A percentile compares a stretch with the other conserved stretches of the same genome.
These are phyloP conservation scores for Diophrys appendiculata DNA, from an alignment of 73 alveolate genomes.

Conservation along the genomic window DNA sequence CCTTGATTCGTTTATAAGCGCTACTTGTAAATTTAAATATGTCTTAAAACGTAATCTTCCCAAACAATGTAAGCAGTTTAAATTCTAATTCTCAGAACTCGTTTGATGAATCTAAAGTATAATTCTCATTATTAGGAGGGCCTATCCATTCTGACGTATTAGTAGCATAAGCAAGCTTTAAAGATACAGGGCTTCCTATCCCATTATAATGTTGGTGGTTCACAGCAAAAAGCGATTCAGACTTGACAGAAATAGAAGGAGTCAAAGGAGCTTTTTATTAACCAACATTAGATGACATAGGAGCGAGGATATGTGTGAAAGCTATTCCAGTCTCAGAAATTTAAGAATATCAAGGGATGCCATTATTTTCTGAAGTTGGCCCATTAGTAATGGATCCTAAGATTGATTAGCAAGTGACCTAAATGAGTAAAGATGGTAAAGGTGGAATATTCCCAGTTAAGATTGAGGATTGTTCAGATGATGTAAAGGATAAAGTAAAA, in stretches of 20 bases:
- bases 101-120: constrained; percentile 65
- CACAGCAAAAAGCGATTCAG: constrained; percentile 36
- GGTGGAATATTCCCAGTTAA: neutral
- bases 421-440: neutral
- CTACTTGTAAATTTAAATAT: too few relatives aligned
- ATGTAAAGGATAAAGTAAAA: too few relatives aligned
- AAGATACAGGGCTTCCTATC: too few relatives aligned
- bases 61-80: too few relatives aligned
- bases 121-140: constrained; percentile 54
- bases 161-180: constrained; percentile 66
- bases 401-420: constrained; percentile 30
- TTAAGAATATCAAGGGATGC: constrained; percentile 78
- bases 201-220: constrained; percentile 76
- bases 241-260: constrained; percentile 49
- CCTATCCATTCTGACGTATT: constrained; percentile 54
- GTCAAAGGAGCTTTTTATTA: constrained; percentile 67
- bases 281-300: constrained; percentile 74
- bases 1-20: too few relatives aligned
- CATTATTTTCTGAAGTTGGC: constrained; percentile 72
- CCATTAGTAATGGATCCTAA: constrained; percentile 61
- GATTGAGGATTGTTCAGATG: neutral
- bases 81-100: too few relatives aligned
- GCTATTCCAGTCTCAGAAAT: constrained; percentile 75
- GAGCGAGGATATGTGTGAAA: constrained; percentile 62
- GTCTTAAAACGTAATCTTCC: too few relatives aligned